Evolutionary conservation across 2,329 filamentous ascomycete genomes (phyloP).

Genomic region (Trichoderma arundinaceum): DNA sequence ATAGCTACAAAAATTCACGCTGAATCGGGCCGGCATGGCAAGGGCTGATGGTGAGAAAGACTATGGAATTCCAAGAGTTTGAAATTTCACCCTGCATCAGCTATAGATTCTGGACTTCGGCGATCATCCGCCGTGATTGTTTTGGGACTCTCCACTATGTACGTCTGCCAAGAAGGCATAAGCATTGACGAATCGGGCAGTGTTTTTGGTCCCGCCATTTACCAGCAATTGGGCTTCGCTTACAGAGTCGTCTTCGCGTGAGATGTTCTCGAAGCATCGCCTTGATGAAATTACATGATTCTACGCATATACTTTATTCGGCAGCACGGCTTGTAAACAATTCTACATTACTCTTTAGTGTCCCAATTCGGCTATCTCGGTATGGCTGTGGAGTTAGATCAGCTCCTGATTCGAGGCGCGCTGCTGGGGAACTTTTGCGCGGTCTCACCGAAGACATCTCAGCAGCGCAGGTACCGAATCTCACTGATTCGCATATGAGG

Average conservation of each 20-base stretch:
- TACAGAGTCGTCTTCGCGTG: background rate
- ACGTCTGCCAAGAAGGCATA: background rate
- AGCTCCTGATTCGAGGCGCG: background rate
- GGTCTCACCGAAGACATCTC: constrained; percentile 4
- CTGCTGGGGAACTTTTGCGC: constrained; percentile 20
- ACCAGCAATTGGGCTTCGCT: background rate
- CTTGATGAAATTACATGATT: background rate
- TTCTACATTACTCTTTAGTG: background rate
- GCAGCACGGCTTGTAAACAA: background rate
- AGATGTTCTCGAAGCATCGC: background rate
- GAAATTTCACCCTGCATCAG: background rate
- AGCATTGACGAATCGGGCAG: background rate
- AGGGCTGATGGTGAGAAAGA: background rate
- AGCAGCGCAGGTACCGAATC: background rate
- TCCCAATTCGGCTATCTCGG: constrained; percentile 17
- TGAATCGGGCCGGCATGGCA: no score
- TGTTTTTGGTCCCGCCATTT: background rate
- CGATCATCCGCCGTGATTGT: background rate
- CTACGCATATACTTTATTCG: background rate
- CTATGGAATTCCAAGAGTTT: background rate
- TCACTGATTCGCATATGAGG: background rate
- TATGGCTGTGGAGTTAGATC: background rate
- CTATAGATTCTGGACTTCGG: background rate
- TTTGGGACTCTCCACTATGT: background rate
- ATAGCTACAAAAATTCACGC: no score